Percentiles rank a stretch among this genome's conserved stretches.
phyloP scores from a whole-genome alignment of 257 asterid genomes.

The Leptodermis oblonga region DNA sequence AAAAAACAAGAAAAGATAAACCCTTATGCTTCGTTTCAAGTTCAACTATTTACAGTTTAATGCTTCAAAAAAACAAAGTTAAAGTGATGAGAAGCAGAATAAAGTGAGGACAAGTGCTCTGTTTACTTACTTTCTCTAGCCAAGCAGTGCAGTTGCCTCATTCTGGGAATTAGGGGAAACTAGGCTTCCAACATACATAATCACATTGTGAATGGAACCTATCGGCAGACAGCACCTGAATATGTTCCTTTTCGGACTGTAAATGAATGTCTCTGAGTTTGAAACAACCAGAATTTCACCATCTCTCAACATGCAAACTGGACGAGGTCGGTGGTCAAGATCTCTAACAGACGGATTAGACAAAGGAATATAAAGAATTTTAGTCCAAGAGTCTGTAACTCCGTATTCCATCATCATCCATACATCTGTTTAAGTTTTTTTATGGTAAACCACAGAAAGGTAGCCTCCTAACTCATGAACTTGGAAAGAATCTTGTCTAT shows the following conservation, averaged over 20 bases:
- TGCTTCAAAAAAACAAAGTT: too few relatives aligned
- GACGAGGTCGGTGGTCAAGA: slow-evolving; percentile 8
- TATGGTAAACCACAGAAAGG: slow-evolving; percentile 37
- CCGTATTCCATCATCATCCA: slow-evolving; percentile 47
- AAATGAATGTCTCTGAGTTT: too few relatives aligned
- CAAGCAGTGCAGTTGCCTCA: neutral
- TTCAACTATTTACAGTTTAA: too few relatives aligned
- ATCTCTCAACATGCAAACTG: slow-evolving; percentile 29
- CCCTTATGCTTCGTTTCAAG: too few relatives aligned
- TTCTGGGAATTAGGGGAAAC: slow-evolving; percentile 17
- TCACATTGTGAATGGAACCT: too few relatives aligned
- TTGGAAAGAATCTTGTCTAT: too few relatives aligned
- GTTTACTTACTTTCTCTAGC: neutral
- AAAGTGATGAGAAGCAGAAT: too few relatives aligned
- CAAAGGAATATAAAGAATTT: slow-evolving; percentile 32
- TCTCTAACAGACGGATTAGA: neutral
- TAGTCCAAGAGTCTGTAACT: slow-evolving; percentile 36
- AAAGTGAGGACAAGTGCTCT: neutral
- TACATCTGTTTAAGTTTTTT: slow-evolving; percentile 29
- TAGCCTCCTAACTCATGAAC: slow-evolving; percentile 32
- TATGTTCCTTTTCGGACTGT: too few relatives aligned
- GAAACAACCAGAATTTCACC: slow-evolving; percentile 38
- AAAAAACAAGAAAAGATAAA: too few relatives aligned
- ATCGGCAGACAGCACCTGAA: too few relatives aligned
- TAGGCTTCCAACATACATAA: slow-evolving; percentile 47